These are phyloP conservation scores for Lathyrus oleraceus DNA, from an alignment of 306 rosid species.

Conservation along the genomic window DNA sequence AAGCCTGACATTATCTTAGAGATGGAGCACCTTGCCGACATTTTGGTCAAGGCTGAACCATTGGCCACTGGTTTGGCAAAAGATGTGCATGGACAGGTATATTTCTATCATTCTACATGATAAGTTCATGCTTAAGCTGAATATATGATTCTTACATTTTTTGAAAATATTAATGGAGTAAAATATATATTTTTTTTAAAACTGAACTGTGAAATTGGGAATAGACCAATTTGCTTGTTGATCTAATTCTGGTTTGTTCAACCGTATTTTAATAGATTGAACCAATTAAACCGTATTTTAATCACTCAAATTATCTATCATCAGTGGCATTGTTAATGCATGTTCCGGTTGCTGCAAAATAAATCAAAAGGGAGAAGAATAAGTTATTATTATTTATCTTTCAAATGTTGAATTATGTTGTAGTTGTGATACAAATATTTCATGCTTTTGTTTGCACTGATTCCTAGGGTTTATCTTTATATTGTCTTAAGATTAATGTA, in stretches of 20 bases:
- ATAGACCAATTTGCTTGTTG: too few relatives aligned
- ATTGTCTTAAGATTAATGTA: not conserved
- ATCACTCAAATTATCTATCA: not conserved
- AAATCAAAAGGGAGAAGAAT: not conserved
- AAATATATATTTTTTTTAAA: too few relatives aligned
- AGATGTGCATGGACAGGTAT: slow-evolving; percentile 99
- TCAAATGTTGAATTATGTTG: slow-evolving; percentile 17
- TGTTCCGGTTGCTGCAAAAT: not conserved
- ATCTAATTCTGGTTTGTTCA: too few relatives aligned
- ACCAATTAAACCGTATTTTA: too few relatives aligned
- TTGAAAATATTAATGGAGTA: not conserved
- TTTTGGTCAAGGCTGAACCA: slow-evolving; percentile 77
- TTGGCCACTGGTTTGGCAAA: slow-evolving; percentile 91
- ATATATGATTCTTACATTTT: not conserved
- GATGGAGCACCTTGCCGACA: slow-evolving; percentile 80
- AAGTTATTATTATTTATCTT: not conserved
- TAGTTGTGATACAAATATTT: not conserved
- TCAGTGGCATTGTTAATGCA: not conserved
- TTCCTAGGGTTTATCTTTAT: not conserved
- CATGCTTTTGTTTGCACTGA: not conserved
- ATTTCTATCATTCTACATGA: slow-evolving; percentile 4
- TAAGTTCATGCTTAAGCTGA: slow-evolving; percentile 4
- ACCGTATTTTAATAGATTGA: too few relatives aligned
- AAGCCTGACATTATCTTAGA: slow-evolving; percentile 64
- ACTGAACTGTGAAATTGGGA: too few relatives aligned